Evolutionary conservation across 2,329 filamentous ascomycete species (phyloP), one percentile per base, ranked within the genome.

Genomic region (Pleurostoma richardsiae): DNA sequence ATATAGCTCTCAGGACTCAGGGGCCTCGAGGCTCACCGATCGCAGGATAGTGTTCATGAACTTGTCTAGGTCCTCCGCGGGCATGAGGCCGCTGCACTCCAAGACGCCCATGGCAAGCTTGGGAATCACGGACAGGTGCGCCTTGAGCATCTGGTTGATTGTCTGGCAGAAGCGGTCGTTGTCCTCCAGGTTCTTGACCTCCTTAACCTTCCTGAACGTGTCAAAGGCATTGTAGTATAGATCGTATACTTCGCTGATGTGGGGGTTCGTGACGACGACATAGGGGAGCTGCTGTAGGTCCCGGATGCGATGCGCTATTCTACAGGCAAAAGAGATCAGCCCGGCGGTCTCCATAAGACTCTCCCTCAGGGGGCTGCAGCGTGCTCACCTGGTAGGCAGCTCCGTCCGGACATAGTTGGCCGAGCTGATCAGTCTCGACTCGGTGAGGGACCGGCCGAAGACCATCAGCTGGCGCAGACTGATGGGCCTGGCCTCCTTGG

Each of bases 161-260:
- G 90, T 74, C 46, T 87, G 79, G 72, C 94, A 99, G 57, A 95
- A 86, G 40, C 68, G 73, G 54, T 96, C 90, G 63, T 99, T 99
- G 59, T 97, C 92, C 30, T 95, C 87, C 33, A 96, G 70, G 0
- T 83, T 87, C 59, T 86, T 85, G 56, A 99, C 83, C 61, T 96
- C 90, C 43, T 85, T 84, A 39, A 96, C 75, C 55, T 86, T 86
- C 42, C 94, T 87, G 53, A 97, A 87, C 45, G 77, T 83, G 63
- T 99, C 94, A 59, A 99, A 99, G n/a, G 94, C 92, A 55, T 85
- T 84, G 69, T 96, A 95, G 73, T 99, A 99, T 5, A 96, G 78
- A 64, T 97, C 90, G 69, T 99, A 99, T 31, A 97, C 94, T 54
- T 95, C 85, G 62, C 88, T 90, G 52, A 99, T 88, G 65, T 99